Percentiles rank a stretch among this genome's conserved stretches.
Conservation (phyloP, 1,284 basidiomycete species). For the Psilocybe mexicana region DNA sequence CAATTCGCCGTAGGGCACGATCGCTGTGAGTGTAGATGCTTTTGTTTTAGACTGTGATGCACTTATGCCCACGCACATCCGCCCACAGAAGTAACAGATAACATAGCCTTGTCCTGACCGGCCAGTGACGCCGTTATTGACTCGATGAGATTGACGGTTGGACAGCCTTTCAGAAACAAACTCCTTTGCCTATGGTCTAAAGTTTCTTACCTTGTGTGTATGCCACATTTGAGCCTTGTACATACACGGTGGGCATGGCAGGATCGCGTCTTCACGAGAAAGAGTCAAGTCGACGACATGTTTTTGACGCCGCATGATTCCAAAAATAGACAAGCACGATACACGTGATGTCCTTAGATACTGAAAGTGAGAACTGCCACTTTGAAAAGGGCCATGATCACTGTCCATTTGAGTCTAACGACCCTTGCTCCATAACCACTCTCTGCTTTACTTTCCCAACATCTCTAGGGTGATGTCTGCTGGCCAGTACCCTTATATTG, state of each 20-base stretch:
- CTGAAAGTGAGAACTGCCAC: slow-evolving; percentile 14
- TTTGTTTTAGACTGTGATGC: background rate
- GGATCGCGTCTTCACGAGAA: slow-evolving; percentile 1
- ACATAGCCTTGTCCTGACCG: slow-evolving; percentile 1
- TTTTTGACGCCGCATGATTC: background rate
- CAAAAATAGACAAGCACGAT: slow-evolving; percentile 15
- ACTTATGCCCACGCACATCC: background rate
- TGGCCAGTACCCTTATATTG: slow-evolving; percentile 32
- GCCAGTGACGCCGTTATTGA: background rate
- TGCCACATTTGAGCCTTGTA: too few relatives aligned
- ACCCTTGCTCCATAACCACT: slow-evolving; percentile 4
- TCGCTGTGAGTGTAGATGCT: background rate
- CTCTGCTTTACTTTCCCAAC: slow-evolving; percentile 5
- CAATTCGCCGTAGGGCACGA: background rate
- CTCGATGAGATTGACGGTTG: background rate
- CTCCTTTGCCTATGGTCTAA: background rate
- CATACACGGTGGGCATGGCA: too few relatives aligned
- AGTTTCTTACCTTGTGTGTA: too few relatives aligned
- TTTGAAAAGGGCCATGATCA: background rate
- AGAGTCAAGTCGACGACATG: slow-evolving; percentile 4
- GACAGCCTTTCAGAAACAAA: background rate
- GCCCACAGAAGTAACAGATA: background rate
- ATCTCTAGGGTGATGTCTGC: slow-evolving; percentile 25
- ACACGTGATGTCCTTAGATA: slow-evolving; percentile 22
- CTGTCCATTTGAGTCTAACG: slow-evolving; percentile 1